Evolutionary conservation across 257 asterid genomes (phyloP).

Genomic region (Forsythia viridissima): DNA sequence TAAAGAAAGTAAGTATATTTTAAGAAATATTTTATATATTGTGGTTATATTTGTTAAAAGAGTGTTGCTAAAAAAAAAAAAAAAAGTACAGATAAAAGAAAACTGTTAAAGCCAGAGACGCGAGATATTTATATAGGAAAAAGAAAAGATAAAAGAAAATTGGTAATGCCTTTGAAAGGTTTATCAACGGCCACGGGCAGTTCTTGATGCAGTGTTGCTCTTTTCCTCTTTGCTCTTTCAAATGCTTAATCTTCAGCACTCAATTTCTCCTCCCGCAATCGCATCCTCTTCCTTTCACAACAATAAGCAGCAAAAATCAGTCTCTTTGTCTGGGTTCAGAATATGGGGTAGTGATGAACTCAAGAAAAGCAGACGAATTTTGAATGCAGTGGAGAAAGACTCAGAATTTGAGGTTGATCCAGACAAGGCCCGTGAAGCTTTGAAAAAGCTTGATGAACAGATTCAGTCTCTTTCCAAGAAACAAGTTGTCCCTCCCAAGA

Average conservation of each 20-base stretch:
- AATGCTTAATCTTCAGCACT: slow-evolving; percentile 37
- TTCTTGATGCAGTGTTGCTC: background rate
- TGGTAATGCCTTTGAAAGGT: background rate
- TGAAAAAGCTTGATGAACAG: slow-evolving; percentile 76
- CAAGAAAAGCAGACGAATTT: slow-evolving; percentile 20
- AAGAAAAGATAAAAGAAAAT: background rate
- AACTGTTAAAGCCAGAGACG: background rate
- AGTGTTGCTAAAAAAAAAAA: background rate
- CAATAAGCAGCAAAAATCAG: slow-evolving; percentile 12
- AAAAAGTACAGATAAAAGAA: background rate
- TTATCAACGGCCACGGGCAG: background rate
- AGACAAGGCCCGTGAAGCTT: slow-evolving; percentile 80
- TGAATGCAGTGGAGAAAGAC: slow-evolving; percentile 47
- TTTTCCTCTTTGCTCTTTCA: background rate
- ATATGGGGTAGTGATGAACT: background rate
- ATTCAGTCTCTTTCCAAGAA: slow-evolving; percentile 58
- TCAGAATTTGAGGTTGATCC: slow-evolving; percentile 68
- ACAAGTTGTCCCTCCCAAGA: slow-evolving; percentile 40
- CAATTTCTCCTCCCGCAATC: slow-evolving; percentile 9
- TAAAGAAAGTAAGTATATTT: too few species aligned
- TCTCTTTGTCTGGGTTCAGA: background rate
- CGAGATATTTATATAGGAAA: background rate
- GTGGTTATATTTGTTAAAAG: too few species aligned
- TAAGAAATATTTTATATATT: too few species aligned
- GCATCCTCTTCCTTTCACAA: background rate